Base-by-base conservation (phyloP, 345 rosid genomes). In the Gossypium anomalum region DNA sequence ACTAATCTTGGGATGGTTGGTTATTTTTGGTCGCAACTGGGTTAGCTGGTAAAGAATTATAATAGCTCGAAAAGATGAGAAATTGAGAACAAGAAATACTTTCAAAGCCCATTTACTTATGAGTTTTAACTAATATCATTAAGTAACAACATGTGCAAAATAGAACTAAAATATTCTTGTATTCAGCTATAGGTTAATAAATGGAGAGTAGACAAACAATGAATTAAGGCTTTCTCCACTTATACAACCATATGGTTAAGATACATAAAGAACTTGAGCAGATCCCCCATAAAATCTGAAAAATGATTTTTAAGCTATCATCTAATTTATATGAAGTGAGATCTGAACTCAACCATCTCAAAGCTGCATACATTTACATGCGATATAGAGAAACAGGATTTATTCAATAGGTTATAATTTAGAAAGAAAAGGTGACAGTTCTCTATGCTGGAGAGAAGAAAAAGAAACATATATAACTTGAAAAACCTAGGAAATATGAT, bases 151-250 rank as follows among this genome's bases (percentile, higher is more conserved):
- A 64, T 64, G 23, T 41, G 69, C 23, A 64, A 64, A 13, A 64
- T 41, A 78, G 72, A 72, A 23, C 20, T 17, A 58, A 75, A 38
- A 2, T 63, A 9, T 58, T 22, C 43, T 69, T 64, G 55, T 3
- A 72, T 25, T 70, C 44, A 74, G 71, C 38, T 23, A 45, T 59
- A 48, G 63, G 61, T 3, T 49, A 25, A 53, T 44, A 11, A 53
- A 80, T 7, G 65, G 19, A 61, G 48, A 71, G 41, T 48, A 48
- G 52, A 17, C 34, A 67, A 25, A 45, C 1, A 62, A 43, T 71
- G 10, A 27, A 75, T 73, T 72, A 67, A 52, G 47, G 20, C 59
- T 48, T 63, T 74, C 58, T 71, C 66, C 14, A 48, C 16, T 48
- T 17, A 48, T 11, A 20, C 16, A 6, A 58, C 48, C 79, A 38